Evolutionary conservation across 2,329 filamentous ascomycete species (phyloP).

Genomic region (Aspergillus sergii): DNA sequence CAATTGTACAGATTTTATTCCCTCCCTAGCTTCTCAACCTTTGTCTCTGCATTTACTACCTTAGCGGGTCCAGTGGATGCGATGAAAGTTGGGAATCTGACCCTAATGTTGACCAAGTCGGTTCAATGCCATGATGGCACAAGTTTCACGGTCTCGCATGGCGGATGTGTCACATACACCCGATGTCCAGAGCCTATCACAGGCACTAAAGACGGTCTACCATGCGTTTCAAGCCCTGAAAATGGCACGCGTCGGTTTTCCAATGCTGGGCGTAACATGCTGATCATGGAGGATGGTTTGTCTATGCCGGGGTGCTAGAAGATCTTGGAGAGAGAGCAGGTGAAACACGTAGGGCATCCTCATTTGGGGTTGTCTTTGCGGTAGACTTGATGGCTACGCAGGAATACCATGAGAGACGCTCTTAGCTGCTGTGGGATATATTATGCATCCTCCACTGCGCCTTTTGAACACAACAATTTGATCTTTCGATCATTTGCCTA

Average conservation of each 20-base stretch:
- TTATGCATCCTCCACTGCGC: constrained; percentile 19
- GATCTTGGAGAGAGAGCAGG: constrained; percentile 51
- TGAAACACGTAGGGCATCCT: constrained; percentile 55
- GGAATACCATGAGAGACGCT: constrained; percentile 10
- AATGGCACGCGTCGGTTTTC: constrained; percentile 56
- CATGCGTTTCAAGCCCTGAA: constrained; percentile 48
- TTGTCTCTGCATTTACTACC: constrained; percentile 60
- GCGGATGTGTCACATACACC: constrained; percentile 67
- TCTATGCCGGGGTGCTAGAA: constrained; percentile 43
- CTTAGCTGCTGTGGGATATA: constrained; percentile 11
- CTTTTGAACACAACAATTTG: constrained; percentile 40
- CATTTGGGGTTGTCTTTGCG: constrained; percentile 54
- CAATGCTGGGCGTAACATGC: constrained; percentile 59
- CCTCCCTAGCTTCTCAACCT: constrained; percentile 78
- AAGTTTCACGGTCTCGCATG: constrained; percentile 74
- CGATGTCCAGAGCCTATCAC: constrained; percentile 49
- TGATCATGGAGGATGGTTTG: constrained; percentile 63
- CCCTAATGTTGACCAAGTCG: constrained; percentile 74
- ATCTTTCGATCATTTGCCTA: constrained; percentile 35
- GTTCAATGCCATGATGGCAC: constrained; percentile 51
- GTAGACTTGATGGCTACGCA: constrained; percentile 28
- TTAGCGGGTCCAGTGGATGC: constrained; percentile 52
- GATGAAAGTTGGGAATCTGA: constrained; percentile 86
- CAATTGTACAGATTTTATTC: constrained; percentile 63
- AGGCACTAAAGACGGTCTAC: constrained; percentile 46